Evolutionary conservation across 192 early-diverging fungal genomes (phyloP).

Genomic region (Podila verticillata): DNA sequence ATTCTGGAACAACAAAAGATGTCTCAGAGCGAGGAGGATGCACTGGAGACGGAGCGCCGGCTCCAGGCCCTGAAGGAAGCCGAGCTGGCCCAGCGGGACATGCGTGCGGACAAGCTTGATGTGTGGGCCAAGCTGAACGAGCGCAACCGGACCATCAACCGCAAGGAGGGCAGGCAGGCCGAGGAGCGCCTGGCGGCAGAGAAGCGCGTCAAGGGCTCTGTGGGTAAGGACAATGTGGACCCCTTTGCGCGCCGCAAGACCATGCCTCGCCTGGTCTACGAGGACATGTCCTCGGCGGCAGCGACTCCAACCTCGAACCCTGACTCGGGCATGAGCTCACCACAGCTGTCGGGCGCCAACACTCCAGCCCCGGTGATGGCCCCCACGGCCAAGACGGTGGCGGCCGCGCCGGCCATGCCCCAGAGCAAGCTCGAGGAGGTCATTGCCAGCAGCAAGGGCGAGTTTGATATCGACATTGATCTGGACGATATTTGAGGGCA

Average conservation of each 20-base stretch:
- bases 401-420: constrained; percentile 40
- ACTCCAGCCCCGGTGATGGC: not conserved
- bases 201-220: constrained; percentile 30
- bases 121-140: constrained; percentile 66
- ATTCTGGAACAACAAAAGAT: constrained; percentile 49
- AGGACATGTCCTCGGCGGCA: constrained; percentile 15
- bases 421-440: constrained; percentile 38
- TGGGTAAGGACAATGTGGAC: constrained; percentile 26
- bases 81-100: constrained; percentile 21
- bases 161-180: constrained; percentile 53
- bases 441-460: constrained; percentile 34
- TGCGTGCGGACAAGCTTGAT: constrained; percentile 51
- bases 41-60: constrained; percentile 60
- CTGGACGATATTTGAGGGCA: constrained; percentile 28
- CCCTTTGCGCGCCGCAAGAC: constrained; percentile 54
- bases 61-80: constrained; percentile 44
- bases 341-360: not conserved
- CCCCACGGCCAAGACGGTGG: constrained; percentile 16
- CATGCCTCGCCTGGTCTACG: constrained; percentile 42
- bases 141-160: constrained; percentile 62
- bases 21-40: constrained; percentile 58
- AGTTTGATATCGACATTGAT: constrained; percentile 43
- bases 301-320: constrained; percentile 18
- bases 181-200: constrained; percentile 35
- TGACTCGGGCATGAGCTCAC: constrained; percentile 11